A percentile compares a stretch with the other conserved stretches of the same genome.
phyloP scores from a whole-genome alignment of 345 rosid genomes.

The Syzygium grande region DNA sequence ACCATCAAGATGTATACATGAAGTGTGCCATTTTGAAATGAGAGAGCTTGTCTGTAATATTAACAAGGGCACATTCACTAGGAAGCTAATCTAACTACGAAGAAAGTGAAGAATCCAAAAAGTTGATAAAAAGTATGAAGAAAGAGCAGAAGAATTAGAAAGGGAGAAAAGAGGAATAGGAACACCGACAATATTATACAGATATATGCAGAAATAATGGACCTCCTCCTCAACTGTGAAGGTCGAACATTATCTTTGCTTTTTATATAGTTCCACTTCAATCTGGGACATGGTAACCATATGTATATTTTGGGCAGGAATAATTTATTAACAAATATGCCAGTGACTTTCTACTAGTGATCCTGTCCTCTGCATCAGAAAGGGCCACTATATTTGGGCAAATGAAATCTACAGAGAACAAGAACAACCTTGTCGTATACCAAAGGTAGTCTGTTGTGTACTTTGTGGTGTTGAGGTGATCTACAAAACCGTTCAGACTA shows the following conservation, averaged over 20 bases:
- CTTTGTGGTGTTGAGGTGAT: conserved; percentile 79
- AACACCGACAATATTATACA: neutral
- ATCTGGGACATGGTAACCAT: neutral
- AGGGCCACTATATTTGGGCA: too few relatives aligned
- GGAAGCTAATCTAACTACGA: neutral
- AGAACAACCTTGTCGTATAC: conserved; percentile 83
- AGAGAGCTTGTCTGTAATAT: neutral
- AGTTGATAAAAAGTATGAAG: neutral
- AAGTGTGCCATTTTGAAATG: neutral
- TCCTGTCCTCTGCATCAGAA: too few relatives aligned
- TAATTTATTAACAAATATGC: neutral
- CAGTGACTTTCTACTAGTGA: neutral
- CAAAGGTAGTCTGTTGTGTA: conserved; percentile 92
- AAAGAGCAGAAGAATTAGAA: neutral
- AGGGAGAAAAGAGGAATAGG: neutral
- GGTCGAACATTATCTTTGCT: neutral
- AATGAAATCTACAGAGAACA: neutral
- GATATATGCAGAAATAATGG: neutral
- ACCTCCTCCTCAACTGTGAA: neutral
- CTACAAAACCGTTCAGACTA: conserved; percentile 47
- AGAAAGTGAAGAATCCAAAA: neutral
- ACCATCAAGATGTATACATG: neutral
- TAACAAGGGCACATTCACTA: neutral
- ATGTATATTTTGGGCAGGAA: neutral
- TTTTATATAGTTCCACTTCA: neutral